These are phyloP conservation scores for Backusella tuberculispora DNA, from an alignment of 192 early-diverging fungal species.

Conservation along the genomic window DNA sequence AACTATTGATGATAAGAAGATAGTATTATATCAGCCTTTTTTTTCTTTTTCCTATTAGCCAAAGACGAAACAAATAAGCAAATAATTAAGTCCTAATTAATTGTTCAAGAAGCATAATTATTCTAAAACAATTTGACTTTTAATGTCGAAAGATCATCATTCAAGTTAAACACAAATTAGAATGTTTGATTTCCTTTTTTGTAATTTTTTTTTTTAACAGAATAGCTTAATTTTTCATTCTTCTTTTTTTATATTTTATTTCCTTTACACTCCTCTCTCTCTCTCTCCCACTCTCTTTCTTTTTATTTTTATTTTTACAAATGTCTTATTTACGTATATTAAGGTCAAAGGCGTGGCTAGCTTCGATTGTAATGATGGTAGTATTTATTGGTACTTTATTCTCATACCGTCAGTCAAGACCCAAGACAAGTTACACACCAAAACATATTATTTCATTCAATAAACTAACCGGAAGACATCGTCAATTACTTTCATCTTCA, in stretches of 20 bases:
- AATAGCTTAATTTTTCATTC: neutral
- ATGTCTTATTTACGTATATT: conserved; percentile 11
- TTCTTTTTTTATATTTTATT: neutral
- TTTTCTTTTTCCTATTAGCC: too few species aligned
- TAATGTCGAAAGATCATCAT: too few species aligned
- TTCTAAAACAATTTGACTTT: too few species aligned
- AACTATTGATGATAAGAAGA: too few species aligned
- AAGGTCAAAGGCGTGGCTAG: neutral
- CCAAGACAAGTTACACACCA: neutral
- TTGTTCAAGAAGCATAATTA: too few species aligned
- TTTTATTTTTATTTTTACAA: neutral
- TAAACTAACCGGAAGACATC: neutral
- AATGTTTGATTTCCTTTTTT: neutral
- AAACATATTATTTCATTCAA: conserved; percentile 7
- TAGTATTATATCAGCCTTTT: too few species aligned
- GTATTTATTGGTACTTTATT: neutral
- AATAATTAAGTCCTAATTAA: too few species aligned
- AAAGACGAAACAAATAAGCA: too few species aligned
- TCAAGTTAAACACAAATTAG: neutral
- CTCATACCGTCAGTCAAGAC: neutral
- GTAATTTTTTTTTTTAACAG: neutral
- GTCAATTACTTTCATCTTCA: conserved; percentile 13
- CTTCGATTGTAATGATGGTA: neutral
- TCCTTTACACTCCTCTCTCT: too few species aligned
- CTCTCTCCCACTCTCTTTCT: neutral